Percentiles rank a stretch among this genome's conserved stretches.
Evolutionary conservation across 768 basidiomycete species (phyloP).

Genomic region (Suillus spraguei): DNA sequence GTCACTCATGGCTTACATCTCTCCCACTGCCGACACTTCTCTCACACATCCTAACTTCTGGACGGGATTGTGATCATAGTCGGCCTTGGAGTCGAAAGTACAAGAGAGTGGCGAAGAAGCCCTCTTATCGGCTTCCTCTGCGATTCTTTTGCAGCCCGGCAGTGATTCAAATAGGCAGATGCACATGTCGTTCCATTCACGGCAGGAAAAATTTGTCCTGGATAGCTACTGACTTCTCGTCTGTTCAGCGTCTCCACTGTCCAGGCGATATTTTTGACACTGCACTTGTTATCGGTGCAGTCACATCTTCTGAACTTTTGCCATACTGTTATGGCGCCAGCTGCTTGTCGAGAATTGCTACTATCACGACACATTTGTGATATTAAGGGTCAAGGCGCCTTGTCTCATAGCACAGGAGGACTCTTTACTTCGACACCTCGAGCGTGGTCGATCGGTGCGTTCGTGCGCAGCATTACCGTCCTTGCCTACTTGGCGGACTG

Average conservation of each 20-base stretch:
- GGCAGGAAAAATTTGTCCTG: not conserved
- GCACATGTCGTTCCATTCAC: slow-evolving; percentile 7
- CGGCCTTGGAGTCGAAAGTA: slow-evolving; percentile 14
- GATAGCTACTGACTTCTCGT: not conserved
- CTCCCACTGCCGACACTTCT: slow-evolving; percentile 1
- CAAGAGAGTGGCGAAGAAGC: slow-evolving; percentile 9
- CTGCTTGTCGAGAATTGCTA: not conserved
- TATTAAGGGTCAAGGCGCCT: slow-evolving; percentile 1
- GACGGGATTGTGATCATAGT: not conserved
- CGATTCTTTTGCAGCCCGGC: slow-evolving; percentile 12
- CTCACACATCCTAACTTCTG: not conserved
- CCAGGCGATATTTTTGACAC: not conserved
- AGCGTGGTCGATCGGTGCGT: slow-evolving; percentile 7
- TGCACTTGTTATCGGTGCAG: not conserved
- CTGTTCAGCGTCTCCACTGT: not conserved
- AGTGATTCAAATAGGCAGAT: slow-evolving; percentile 13
- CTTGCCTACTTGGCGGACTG: not conserved
- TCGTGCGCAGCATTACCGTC: slow-evolving; percentile 8
- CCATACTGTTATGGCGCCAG: not conserved
- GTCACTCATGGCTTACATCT: not conserved
- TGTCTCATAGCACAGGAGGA: slow-evolving; percentile 2
- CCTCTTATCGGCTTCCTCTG: slow-evolving; percentile 16
- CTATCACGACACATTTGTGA: not conserved
- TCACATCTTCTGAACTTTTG: not conserved
- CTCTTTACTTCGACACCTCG: not conserved